Percentiles rank a stretch among this genome's conserved stretches.
These are phyloP conservation scores for Lodderomyces beijingensis DNA, from an alignment of 1,139 yeast genomes.

Conservation along the genomic window DNA sequence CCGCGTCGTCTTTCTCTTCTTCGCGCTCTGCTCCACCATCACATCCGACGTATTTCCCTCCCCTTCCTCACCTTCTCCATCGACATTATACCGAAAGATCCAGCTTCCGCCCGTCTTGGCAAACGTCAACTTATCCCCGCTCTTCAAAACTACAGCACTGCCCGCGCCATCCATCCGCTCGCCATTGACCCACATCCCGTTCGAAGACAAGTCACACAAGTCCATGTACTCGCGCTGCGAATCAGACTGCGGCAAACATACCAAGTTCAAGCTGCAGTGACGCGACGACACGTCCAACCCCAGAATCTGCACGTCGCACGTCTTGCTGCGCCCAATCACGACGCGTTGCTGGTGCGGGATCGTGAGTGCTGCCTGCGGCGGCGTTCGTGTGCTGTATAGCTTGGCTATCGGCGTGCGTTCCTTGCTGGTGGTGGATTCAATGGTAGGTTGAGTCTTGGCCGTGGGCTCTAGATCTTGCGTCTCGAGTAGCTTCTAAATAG, in stretches of 20 bases:
- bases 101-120: constrained; percentile 57
- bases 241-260: constrained; percentile 10
- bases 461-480: no score
- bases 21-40: constrained; percentile 13
- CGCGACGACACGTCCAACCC: constrained; percentile 65
- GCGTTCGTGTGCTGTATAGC: constrained; percentile 28
- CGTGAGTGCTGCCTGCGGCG: constrained; percentile 29
- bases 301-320: constrained; percentile 52
- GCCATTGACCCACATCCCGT: constrained; percentile 66
- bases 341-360: constrained; percentile 33
- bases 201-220: constrained; percentile 57
- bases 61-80: constrained; percentile 12
- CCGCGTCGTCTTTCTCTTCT: no score
- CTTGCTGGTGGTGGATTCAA: not conserved
- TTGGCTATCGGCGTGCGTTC: no score
- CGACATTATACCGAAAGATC: constrained; percentile 45
- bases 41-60: no score
- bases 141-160: constrained; percentile 45
- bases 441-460: no score
- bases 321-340: constrained; percentile 56
- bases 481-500: no score
- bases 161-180: constrained; percentile 44
- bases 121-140: constrained; percentile 63
- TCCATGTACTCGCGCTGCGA: constrained; percentile 40
- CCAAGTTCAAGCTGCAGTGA: constrained; percentile 53